Evolutionary conservation across 2,329 filamentous ascomycete genomes (phyloP), one percentile per base, ranked within the genome.

Genomic region (Cladosporium velox): DNA sequence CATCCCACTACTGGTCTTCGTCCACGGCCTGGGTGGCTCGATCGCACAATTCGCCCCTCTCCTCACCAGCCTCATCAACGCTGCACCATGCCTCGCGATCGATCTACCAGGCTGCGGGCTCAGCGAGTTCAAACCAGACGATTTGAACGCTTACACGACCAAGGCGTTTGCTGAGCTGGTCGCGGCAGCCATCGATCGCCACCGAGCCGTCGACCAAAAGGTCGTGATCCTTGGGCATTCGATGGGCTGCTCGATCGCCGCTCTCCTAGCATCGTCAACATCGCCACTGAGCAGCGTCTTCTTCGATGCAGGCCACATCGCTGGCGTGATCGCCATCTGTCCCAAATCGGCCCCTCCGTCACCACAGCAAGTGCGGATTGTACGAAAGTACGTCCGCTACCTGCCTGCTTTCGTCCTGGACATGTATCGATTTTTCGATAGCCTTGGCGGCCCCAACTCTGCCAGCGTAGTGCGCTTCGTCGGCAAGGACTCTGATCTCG

Each of bases 1-100:
- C 68, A 80, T 97, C 12, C 95, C 95, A 1, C 81, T 99, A 11
- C 81, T 98, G 3, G 93, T 98, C 52, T 97, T 96, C 75, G 84
- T 98, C 66, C 95, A 98, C 74, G 95, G 95, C 1, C 84, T 98
- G 11, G 95, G 94, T n/a, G 95, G 95, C 59, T 96, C 92, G 0
- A 86, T 93, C 28, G 90, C 92, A 12, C 95, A 98, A 75, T 98
- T 97, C 75, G 86, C 91, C 65, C 87, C 91, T 34, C 81, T 98
- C 5, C 80, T 98, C 18, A 90, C 88, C 24, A 95, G 91, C 77
- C 83, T 99, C 58, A 87, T 91, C 60, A 92, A 96, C 74, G 82
- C 93, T 59, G 92, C 91, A 14, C 90, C 93, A 58, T 96, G 93
- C 76, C 84, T 96, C 47, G 91, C 92, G 4, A 88, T 98, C 69